These are phyloP conservation scores for Chalciporus piperatus DNA, from an alignment of 768 basidiomycete species.

Conservation along the genomic window DNA sequence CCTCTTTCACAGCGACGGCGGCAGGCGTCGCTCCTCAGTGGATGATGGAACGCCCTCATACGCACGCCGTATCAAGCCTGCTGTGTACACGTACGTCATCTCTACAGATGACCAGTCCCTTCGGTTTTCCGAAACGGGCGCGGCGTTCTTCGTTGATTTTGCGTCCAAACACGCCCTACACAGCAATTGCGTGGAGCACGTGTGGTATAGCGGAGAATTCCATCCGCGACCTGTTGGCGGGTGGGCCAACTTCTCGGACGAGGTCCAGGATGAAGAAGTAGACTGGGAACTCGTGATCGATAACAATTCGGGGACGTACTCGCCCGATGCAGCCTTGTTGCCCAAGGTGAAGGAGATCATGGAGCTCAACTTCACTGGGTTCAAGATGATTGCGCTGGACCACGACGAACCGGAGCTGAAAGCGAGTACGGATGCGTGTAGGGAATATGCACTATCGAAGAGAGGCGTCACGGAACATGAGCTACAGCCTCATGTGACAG, in stretches of 20 bases:
- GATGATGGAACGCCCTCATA: constrained; percentile 13
- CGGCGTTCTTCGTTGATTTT: constrained; percentile 84
- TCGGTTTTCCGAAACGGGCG: constrained; percentile 84
- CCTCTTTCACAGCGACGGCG: constrained; percentile 54
- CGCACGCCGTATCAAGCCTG: constrained; percentile 64
- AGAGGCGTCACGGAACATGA: constrained; percentile 62
- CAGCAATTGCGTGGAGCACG: constrained; percentile 62
- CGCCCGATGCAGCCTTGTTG: constrained; percentile 63
- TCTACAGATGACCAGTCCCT: constrained; percentile 70
- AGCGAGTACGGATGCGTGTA: constrained; percentile 63
- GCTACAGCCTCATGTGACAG: constrained; percentile 56
- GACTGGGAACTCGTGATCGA: constrained; percentile 83
- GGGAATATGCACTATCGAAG: constrained; percentile 58
- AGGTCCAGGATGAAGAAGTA: constrained; percentile 50
- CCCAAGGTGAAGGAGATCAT: constrained; percentile 59
- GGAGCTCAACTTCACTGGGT: constrained; percentile 71
- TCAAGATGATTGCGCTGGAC: constrained; percentile 53
- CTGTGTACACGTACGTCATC: constrained; percentile 85
- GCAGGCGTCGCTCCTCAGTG: constrained; percentile 15
- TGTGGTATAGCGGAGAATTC: constrained; percentile 78
- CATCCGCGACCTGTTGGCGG: constrained; percentile 70
- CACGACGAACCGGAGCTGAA: constrained; percentile 53
- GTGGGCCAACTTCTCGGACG: constrained; percentile 62
- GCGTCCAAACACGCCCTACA: constrained; percentile 86
- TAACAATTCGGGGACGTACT: constrained; percentile 84